Percentiles rank a stretch among this genome's conserved stretches.
These are phyloP conservation scores for Metschnikowia kunwiensis DNA, from an alignment of 805 yeast genomes.

Conservation along the genomic window DNA sequence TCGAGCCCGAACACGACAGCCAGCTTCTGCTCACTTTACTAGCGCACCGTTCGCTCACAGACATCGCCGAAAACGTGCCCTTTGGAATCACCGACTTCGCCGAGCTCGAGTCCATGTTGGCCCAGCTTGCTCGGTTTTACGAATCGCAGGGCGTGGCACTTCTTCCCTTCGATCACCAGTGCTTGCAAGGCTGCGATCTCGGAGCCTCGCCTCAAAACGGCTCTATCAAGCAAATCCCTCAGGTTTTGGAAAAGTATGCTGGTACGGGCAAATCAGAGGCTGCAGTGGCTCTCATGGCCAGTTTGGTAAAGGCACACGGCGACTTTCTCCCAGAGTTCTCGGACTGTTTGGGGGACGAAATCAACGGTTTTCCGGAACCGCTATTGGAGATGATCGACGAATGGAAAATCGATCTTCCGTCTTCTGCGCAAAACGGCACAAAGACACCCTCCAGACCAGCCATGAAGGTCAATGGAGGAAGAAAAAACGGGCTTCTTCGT, in stretches of 20 bases:
- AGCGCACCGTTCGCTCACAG: slow-evolving; percentile 12
- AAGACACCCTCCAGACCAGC: no score
- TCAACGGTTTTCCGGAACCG: slow-evolving; percentile 5
- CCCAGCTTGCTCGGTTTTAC: slow-evolving; percentile 22
- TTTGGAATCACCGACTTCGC: slow-evolving; percentile 20
- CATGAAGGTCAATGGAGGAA: background rate
- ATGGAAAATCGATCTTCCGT: slow-evolving; percentile 6
- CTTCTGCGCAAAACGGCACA: background rate
- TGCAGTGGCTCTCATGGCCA: slow-evolving; percentile 10
- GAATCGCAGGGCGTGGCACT: slow-evolving; percentile 9
- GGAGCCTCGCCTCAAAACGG: background rate
- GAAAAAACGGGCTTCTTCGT: slow-evolving; percentile 1
- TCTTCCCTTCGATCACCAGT: slow-evolving; percentile 3
- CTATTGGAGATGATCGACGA: slow-evolving; percentile 5
- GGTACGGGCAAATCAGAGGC: slow-evolving; percentile 5
- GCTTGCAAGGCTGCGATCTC: background rate
- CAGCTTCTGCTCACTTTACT: background rate
- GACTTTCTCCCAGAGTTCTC: slow-evolving; percentile 3
- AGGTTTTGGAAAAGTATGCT: slow-evolving; percentile 2
- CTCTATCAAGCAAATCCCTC: slow-evolving; percentile 2
- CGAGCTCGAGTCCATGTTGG: slow-evolving; percentile 40
- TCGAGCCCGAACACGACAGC: background rate
- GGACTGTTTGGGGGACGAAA: slow-evolving; percentile 7
- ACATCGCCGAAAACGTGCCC: slow-evolving; percentile 24
- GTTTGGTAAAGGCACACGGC: slow-evolving; percentile 9